These are phyloP conservation scores for Actinidia arguta DNA, from an alignment of 179 eudicot genomes.

Conservation along the genomic window DNA sequence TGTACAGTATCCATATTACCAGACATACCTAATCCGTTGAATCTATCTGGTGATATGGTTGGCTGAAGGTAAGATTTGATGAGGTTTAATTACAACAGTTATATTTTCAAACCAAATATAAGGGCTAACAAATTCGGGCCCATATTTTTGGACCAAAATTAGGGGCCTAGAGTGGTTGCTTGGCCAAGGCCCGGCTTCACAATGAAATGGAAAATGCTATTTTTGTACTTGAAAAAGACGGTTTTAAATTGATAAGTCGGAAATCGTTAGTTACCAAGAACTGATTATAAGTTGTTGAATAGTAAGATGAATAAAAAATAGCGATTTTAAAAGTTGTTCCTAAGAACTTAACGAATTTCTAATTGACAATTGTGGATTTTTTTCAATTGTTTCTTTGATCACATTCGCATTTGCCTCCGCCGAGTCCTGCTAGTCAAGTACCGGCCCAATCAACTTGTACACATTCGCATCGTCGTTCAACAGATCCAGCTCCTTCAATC, in stretches of 20 bases:
- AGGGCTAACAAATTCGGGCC: too few relatives aligned
- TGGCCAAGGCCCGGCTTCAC: too few relatives aligned
- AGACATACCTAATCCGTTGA: too few relatives aligned
- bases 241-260: background rate
- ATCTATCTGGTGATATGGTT: too few relatives aligned
- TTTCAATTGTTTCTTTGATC: background rate
- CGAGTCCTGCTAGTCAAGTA: constrained; percentile 95
- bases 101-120: too few relatives aligned
- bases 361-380: background rate
- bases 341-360: background rate
- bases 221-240: background rate
- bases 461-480: constrained; percentile 94
- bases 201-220: too few relatives aligned
- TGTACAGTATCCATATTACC: too few relatives aligned
- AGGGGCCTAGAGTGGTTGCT: too few relatives aligned
- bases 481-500: constrained; percentile 85
- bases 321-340: background rate
- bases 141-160: too few relatives aligned
- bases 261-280: background rate
- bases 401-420: constrained; percentile 99
- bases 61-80: too few relatives aligned
- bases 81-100: too few relatives aligned
- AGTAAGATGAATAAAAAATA: background rate
- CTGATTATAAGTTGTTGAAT: background rate
- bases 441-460: constrained; percentile 96